These are phyloP conservation scores for Berberis vulgaris DNA, from an alignment of 164 flowering plant species.

Conservation along the genomic window DNA sequence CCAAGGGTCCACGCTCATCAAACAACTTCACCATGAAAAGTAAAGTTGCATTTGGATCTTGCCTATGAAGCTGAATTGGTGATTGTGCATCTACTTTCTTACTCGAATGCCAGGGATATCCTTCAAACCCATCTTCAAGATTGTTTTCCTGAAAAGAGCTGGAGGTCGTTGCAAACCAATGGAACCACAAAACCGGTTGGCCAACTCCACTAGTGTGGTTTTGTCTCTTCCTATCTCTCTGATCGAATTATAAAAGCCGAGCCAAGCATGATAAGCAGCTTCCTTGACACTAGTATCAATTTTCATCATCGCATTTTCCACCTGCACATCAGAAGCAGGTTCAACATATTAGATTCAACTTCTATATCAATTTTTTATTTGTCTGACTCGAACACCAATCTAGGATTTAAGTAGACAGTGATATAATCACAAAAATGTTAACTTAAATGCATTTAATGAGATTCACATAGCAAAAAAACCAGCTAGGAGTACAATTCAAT, in stretches of 20 bases:
- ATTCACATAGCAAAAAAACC: too few species aligned
- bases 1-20: too few species aligned
- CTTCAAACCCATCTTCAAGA: conserved; percentile 85
- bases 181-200: conserved; percentile 54
- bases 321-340: conserved; percentile 28
- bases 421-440: neutral
- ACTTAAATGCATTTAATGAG: too few species aligned
- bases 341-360: neutral
- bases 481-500: too few species aligned
- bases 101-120: conserved; percentile 76
- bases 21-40: too few species aligned
- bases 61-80: neutral
- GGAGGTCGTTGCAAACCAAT: conserved; percentile 76
- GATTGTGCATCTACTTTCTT: conserved; percentile 29
- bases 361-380: neutral
- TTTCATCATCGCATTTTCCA: conserved; percentile 52
- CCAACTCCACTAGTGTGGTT: conserved; percentile 72
- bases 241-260: conserved; percentile 92
- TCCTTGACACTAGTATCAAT: conserved; percentile 71
- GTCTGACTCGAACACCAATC: too few species aligned
- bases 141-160: conserved; percentile 70
- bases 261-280: conserved; percentile 98
- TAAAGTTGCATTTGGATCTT: neutral
- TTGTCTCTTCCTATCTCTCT: conserved; percentile 83
- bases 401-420: neutral